Base-by-base conservation (phyloP, 345 rosid genomes). In the Toxicodendron radicans region DNA sequence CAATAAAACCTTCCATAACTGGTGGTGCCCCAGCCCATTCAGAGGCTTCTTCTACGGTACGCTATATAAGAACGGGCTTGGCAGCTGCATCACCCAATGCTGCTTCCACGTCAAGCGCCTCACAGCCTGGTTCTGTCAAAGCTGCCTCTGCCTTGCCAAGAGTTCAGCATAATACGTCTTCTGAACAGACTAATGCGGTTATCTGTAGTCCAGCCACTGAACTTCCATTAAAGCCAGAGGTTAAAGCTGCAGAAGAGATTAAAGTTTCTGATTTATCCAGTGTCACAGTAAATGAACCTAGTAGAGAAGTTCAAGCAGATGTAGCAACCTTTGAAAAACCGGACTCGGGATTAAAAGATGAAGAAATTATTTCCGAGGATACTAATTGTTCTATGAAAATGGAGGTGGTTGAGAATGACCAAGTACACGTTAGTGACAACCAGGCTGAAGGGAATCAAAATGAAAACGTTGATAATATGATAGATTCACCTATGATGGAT, bases 1-100 rank as follows among this genome's bases (percentile, higher is more conserved):
- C 85, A 17, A 76, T 78, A 67, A 81, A 72, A 77, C 72, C 90
- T 27, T 58, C 88, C 30, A 68, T 83, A 18, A 73, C 82, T 63
- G 78, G 82, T 64, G 63, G 78, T 76, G 45, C 83, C 68, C 67
- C 85, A 66, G 58, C 30, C 12, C 83, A 85, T 49, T 75, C 56
- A 24, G 83, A 85, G 66, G 81, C 79, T 74, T 73, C 72, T 68
- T 71, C 87, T 16, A 83, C 64, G 56, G 83, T 79, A 60, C 77
- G 58, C 72, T 71, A 74, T 68, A 62, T 65, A 70, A 74, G 57
- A 63, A 48, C 80, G 48, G 74, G 77, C 52, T 9, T 32, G 45
- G 60, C 85, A 17, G 70, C 81, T 79, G 79, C 72, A 12, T 45
- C 84, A 73, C 75, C 71, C 58, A 72, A 63, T 71, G 75, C 86